Evolutionary conservation across 805 yeast species (phyloP), one percentile per base, ranked within the genome.

Genomic region (Nakazawaea wyomingensis): DNA sequence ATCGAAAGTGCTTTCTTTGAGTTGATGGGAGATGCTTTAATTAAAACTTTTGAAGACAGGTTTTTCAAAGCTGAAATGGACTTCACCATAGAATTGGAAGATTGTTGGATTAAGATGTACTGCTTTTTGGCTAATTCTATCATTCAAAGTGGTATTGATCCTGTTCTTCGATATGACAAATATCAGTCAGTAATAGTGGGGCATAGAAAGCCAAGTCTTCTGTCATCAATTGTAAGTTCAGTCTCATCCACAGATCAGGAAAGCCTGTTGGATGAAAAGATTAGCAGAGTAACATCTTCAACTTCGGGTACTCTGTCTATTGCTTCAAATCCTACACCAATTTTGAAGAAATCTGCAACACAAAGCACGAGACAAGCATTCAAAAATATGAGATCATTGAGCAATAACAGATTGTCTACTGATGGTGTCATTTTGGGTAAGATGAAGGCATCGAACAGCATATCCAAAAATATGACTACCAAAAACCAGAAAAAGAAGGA

Each of bases 31-130:
- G 74, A 74, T 43, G 88, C 89, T 0, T 65, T 84, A 34, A 66
- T 83, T 45, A 75, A 72, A 52, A 83, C 91, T 1, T 78, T 83
- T 50, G 73, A 74, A 52, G 87, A 82, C 56, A 61, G 89, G 50
- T 82, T 81, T 49, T 16, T 70, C 71, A 10, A 50, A 41, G 19
- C 27, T 5, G 19, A 34, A 18, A 11, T n/a, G 3, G 60, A 65
- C 16, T 82, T 82, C 56, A 71, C 80, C 11, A 59, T 75, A 18
- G 84, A 80, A 50, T 57, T 82, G 33, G 89, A 83, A 54, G 71
- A 76, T 45, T 74, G 80, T 44, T 84, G 91, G 90, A 75, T 83
- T 43, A 76, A 80, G 53, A 63, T 84, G 18, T 84, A 81, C 62
- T 66, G 81, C 45, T 84, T 78, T 56, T 61, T 84, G 50, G 80